Evolutionary conservation across 2,329 filamentous ascomycete genomes (phyloP).

Genomic region (Pestalotiopsis sp.): DNA sequence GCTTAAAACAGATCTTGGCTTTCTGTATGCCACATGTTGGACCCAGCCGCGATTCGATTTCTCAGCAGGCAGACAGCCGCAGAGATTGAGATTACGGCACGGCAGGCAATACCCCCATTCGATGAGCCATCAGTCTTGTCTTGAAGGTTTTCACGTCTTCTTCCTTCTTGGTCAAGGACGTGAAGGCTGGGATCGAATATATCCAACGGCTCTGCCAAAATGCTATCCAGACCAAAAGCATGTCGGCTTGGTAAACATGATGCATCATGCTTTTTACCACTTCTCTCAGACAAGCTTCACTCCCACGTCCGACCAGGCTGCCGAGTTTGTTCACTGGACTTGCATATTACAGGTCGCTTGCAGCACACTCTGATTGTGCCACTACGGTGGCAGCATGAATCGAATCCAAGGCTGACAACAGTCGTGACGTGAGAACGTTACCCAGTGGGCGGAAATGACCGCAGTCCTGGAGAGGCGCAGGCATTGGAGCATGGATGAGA

Average conservation of each 20-base stretch:
- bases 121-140: too few species aligned
- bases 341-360: not conserved
- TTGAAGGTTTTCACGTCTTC: not conserved
- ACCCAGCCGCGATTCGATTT: too few species aligned
- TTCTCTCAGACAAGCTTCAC: not conserved
- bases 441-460: conserved; percentile 1
- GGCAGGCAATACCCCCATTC: too few species aligned
- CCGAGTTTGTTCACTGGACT: not conserved
- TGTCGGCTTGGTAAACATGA: not conserved
- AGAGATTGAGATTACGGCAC: too few species aligned
- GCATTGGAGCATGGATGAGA: not conserved
- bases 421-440: conserved; percentile 7
- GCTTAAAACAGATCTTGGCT: not conserved
- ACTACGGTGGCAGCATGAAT: not conserved
- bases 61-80: too few species aligned
- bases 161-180: not conserved
- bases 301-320: not conserved
- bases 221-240: not conserved
- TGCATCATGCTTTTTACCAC: not conserved
- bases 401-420: not conserved
- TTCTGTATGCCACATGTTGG: not conserved
- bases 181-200: not conserved
- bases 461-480: not conserved
- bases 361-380: too few species aligned
- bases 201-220: not conserved